Evolutionary conservation across 345 rosid genomes (phyloP).

Genomic region (Adansonia digitata): DNA sequence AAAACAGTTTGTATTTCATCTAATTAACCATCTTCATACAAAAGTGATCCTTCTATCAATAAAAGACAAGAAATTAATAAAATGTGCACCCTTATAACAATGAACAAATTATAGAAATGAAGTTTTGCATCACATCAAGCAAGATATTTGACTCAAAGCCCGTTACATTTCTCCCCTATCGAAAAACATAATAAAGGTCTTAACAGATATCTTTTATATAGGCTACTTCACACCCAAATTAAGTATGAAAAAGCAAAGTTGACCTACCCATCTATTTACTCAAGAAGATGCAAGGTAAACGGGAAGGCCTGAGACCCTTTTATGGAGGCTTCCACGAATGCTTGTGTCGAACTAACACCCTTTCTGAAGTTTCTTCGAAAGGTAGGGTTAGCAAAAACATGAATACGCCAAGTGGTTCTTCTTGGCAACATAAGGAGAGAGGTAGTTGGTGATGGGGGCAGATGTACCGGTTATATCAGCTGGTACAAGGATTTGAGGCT

Average conservation of each 20-base stretch:
- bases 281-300: background rate
- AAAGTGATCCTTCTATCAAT: background rate
- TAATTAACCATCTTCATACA: no score
- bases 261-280: background rate
- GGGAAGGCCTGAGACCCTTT: background rate
- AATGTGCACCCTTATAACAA: background rate
- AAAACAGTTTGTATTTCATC: no score
- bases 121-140: background rate
- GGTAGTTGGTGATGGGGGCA: constrained; percentile 45
- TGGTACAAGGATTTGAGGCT: constrained; percentile 78
- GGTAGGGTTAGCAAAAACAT: constrained; percentile 60
- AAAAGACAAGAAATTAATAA: background rate
- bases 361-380: background rate
- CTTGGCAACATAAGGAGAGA: constrained; percentile 80
- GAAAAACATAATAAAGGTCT: background rate
- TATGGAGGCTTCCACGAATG: background rate
- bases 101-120: constrained; percentile 8
- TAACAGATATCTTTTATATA: background rate
- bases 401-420: constrained; percentile 93
- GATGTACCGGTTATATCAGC: constrained; percentile 58
- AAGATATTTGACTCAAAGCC: background rate
- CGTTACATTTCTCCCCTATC: background rate
- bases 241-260: background rate
- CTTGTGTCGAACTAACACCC: background rate
- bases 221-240: constrained; percentile 2